These are phyloP conservation scores for Coprinopsis sp. DNA, from an alignment of 768 basidiomycete species.

Conservation along the genomic window DNA sequence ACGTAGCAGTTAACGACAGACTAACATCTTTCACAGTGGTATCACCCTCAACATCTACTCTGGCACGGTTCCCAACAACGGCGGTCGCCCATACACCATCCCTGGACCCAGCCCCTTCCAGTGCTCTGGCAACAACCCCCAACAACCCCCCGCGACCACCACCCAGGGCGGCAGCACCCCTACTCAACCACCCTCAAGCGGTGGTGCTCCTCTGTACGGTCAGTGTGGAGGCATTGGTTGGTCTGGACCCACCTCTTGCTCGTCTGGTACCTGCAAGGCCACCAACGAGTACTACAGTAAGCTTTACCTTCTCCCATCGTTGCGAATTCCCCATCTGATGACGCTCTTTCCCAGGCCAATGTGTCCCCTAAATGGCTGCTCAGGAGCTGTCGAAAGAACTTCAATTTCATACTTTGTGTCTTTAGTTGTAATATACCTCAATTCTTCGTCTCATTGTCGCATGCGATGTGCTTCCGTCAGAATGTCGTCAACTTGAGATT, in stretches of 20 bases:
- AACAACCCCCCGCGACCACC: background rate
- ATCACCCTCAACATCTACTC: constrained; percentile 15
- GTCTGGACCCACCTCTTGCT: constrained; percentile 47
- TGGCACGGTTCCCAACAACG: constrained; percentile 8
- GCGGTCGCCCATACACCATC: constrained; percentile 10
- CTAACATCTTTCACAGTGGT: background rate
- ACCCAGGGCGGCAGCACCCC: background rate
- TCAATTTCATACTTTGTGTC: too few species aligned
- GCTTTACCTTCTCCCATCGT: too few species aligned
- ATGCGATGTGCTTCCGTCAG: too few species aligned
- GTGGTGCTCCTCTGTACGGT: constrained; percentile 2
- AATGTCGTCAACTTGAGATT: too few species aligned
- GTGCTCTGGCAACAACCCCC: constrained; percentile 3
- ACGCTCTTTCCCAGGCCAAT: too few species aligned
- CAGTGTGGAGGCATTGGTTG: constrained; percentile 52
- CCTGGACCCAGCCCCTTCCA: constrained; percentile 6
- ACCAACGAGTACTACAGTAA: constrained; percentile 27
- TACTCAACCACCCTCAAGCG: background rate
- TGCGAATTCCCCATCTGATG: too few species aligned
- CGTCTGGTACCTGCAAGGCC: constrained; percentile 49
- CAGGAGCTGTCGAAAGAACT: too few species aligned
- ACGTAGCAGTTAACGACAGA: background rate
- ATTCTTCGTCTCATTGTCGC: too few species aligned
- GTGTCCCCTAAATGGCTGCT: too few species aligned
- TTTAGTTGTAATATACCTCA: too few species aligned